phyloP scores from a whole-genome alignment of 2,329 filamentous ascomycete genomes.

The Monosporascus sp. region DNA sequence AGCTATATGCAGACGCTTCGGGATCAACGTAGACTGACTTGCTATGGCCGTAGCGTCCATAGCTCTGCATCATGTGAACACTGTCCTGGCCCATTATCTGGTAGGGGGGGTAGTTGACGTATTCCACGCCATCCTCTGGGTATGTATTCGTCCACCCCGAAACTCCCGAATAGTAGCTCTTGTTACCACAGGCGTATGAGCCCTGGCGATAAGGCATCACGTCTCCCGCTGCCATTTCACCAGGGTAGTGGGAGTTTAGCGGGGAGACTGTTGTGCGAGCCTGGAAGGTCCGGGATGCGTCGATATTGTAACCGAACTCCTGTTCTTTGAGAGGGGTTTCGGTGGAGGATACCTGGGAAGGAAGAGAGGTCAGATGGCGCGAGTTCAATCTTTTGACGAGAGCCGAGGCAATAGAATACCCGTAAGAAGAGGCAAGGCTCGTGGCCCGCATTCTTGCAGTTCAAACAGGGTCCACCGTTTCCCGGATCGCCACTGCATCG shows the following conservation, averaged over 20 bases:
- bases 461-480: slow-evolving; percentile 71
- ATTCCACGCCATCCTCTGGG: slow-evolving; percentile 32
- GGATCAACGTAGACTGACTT: slow-evolving; percentile 32
- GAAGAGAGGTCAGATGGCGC: slow-evolving; percentile 10
- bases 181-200: slow-evolving; percentile 26
- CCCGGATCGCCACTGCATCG: slow-evolving; percentile 83
- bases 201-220: slow-evolving; percentile 28
- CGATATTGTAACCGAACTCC: slow-evolving; percentile 32
- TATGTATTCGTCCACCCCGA: slow-evolving; percentile 31
- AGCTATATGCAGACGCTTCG: slow-evolving; percentile 27
- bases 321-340: slow-evolving; percentile 31
- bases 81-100: slow-evolving; percentile 31
- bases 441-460: slow-evolving; percentile 71
- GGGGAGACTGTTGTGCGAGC: slow-evolving; percentile 22
- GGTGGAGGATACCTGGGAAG: slow-evolving; percentile 31
- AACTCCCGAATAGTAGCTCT: slow-evolving; percentile 29
- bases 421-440: slow-evolving; percentile 74
- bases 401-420: slow-evolving; percentile 41
- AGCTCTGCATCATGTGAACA: slow-evolving; percentile 25
- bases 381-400: slow-evolving; percentile 2
- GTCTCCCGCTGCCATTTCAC: slow-evolving; percentile 28
- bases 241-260: slow-evolving; percentile 27
- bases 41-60: slow-evolving; percentile 22
- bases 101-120: slow-evolving; percentile 29
- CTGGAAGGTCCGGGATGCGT: slow-evolving; percentile 30